These are phyloP conservation scores for Mortierella sp. DNA, from an alignment of 371 early-diverging fungal species.

Conservation along the genomic window DNA sequence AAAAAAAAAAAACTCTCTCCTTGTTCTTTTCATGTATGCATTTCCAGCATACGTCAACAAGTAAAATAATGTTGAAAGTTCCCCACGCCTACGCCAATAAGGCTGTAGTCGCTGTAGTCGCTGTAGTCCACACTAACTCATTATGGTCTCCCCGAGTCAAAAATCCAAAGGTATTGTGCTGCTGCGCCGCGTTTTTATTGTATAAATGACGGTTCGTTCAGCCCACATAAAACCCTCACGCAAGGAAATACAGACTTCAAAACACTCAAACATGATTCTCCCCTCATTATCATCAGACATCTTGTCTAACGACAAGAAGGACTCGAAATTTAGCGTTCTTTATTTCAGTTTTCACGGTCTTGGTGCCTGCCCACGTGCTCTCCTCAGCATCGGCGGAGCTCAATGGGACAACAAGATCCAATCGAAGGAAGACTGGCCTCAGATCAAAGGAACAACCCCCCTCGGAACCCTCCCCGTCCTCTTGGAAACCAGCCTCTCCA, in stretches of 20 bases:
- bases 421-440: constrained; percentile 8
- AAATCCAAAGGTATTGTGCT: no score
- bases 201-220: background rate
- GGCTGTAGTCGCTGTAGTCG: no score
- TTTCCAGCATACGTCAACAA: no score
- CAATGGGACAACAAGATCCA: constrained; percentile 21
- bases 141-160: no score
- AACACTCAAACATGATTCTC: constrained; percentile 5
- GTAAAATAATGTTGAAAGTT: no score
- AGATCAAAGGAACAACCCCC: constrained; percentile 16
- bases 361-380: constrained; percentile 14
- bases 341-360: constrained; percentile 25
- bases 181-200: no score
- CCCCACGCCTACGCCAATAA: no score
- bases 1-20: no score
- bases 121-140: no score
- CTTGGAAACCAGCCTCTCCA: constrained; percentile 10
- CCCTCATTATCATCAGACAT: background rate
- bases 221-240: no score
- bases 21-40: no score
- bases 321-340: background rate
- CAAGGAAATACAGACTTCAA: background rate
- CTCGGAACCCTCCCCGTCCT: constrained; percentile 18
- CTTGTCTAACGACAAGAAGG: constrained; percentile 7
- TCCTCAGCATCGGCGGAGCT: constrained; percentile 8